phyloP scores from a whole-genome alignment of 1,139 yeast species.

The Geotrichum siamense region DNA sequence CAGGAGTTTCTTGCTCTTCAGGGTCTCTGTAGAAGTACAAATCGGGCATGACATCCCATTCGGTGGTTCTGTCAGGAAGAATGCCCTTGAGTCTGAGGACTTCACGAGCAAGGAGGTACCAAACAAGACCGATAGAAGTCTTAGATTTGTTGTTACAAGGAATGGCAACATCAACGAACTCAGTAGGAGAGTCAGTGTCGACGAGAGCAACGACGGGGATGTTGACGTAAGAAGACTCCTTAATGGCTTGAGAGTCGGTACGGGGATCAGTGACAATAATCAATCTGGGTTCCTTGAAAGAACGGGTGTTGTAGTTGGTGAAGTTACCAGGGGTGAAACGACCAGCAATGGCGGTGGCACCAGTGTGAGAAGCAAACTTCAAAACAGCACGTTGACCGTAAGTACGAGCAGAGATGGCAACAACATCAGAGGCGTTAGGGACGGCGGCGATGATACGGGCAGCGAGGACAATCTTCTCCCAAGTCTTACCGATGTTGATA shows the following conservation, averaged over 20 bases:
- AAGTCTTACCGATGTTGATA: slow-evolving; percentile 97
- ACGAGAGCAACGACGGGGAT: slow-evolving; percentile 99
- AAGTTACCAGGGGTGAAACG: slow-evolving; percentile 99
- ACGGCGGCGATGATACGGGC: slow-evolving; percentile 99
- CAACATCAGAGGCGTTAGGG: slow-evolving; percentile 97
- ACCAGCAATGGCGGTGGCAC: slow-evolving; percentile 99
- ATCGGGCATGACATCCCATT: slow-evolving; percentile 99
- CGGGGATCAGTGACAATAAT: slow-evolving; percentile 99
- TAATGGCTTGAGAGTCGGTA: slow-evolving; percentile 99
- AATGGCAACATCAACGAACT: slow-evolving; percentile 98
- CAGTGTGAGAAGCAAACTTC: slow-evolving; percentile 99
- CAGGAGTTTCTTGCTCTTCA: slow-evolving; percentile 90
- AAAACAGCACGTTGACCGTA: slow-evolving; percentile 99
- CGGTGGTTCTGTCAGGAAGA: slow-evolving; percentile 92
- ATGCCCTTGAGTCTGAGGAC: slow-evolving; percentile 99
- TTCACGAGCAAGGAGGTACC: slow-evolving; percentile 99
- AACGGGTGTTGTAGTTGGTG: slow-evolving; percentile 99
- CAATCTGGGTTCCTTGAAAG: slow-evolving; percentile 99
- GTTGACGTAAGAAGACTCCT: slow-evolving; percentile 99
- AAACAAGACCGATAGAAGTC: slow-evolving; percentile 99
- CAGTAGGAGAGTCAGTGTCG: slow-evolving; percentile 98
- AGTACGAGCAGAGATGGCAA: slow-evolving; percentile 98
- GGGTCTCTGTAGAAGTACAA: slow-evolving; percentile 99
- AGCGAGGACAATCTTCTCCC: slow-evolving; percentile 99
- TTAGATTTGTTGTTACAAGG: slow-evolving; percentile 99